phyloP scores from a whole-genome alignment of 805 yeast species.

The Starmera caribaea region DNA sequence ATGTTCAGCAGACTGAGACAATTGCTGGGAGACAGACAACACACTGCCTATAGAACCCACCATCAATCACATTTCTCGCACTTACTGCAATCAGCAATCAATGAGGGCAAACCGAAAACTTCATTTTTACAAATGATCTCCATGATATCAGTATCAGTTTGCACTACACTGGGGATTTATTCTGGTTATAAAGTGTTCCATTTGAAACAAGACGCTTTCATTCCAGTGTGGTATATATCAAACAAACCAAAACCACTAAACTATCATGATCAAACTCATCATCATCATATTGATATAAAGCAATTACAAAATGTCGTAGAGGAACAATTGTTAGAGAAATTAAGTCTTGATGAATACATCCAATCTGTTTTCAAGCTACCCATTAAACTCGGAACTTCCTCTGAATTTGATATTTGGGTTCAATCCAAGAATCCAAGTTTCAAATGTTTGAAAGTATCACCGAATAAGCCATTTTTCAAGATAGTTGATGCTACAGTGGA shows the following conservation, averaged over 20 bases:
- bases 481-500: slow-evolving; percentile 11
- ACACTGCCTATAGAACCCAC: too few species aligned
- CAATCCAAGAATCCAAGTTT: slow-evolving; percentile 12
- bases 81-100: too few species aligned
- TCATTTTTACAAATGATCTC: background rate
- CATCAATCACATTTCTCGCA: too few species aligned
- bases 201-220: background rate
- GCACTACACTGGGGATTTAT: background rate
- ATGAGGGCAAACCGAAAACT: too few species aligned
- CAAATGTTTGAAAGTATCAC: slow-evolving; percentile 16
- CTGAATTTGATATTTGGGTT: slow-evolving; percentile 15
- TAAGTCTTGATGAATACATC: slow-evolving; percentile 11
- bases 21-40: too few species aligned
- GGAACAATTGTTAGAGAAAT: slow-evolving; percentile 15
- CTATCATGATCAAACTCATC: background rate
- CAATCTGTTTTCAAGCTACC: slow-evolving; percentile 14
- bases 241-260: too few species aligned
- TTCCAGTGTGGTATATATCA: background rate
- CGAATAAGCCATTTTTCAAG: slow-evolving; percentile 9
- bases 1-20: too few species aligned
- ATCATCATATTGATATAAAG: slow-evolving; percentile 8
- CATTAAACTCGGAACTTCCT: slow-evolving; percentile 5
- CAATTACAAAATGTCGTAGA: slow-evolving; percentile 11
- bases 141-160: background rate
- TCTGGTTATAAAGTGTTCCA: background rate